Evolutionary conservation across 2,329 filamentous ascomycete species (phyloP), one percentile per base, ranked within the genome.

Genomic region (Alternaria rosae): DNA sequence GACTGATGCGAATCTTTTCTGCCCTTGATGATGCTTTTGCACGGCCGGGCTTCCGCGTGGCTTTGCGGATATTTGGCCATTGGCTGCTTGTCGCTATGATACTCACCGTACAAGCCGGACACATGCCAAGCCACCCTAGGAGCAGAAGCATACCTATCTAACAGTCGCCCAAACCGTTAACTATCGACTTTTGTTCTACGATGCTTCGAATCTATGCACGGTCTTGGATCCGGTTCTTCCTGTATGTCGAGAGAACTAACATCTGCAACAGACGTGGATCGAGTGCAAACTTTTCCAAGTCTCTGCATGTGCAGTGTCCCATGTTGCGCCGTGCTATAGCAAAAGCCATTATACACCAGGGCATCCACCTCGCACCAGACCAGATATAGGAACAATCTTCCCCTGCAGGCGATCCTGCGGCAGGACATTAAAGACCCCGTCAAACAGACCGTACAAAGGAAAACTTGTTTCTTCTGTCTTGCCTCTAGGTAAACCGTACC

Each of bases 271-370:
- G 41, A 38, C 41, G 51, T 52, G 42, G 28, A 53, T 52, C 17
- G 17, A 23, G 52, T 41, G 32, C 54, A 61, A 57, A 32, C 59
- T 21, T 53, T 26, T 53, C 20, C 17, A 47, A 10, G 47, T 38
- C 13, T 41, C 42, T 50, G 59, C 41, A 28, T 17, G 28, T 30
- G 45, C 28, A 54, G 50, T 42, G 5, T 44, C 57, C 57, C n/a
- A 26, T 59, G 17, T 25, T 25, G 35, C 41, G 50, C 21, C 48
- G n/a, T 23, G 53, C 58, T 60, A 57, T 60, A 60, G 35, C 53
- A 60, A 57, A 32, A 47, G 23, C 28, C 54, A 57, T 53, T 57
- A 57, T 57, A 57, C 54, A 42, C 23, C 15, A 57, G 35, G 32
- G 20, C 54, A 45, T 41, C 15, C 6, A 17, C 41, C 15, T 13